Conservation (phyloP, 352 stramenopile species). For the Phytophthora colocasiae region DNA sequence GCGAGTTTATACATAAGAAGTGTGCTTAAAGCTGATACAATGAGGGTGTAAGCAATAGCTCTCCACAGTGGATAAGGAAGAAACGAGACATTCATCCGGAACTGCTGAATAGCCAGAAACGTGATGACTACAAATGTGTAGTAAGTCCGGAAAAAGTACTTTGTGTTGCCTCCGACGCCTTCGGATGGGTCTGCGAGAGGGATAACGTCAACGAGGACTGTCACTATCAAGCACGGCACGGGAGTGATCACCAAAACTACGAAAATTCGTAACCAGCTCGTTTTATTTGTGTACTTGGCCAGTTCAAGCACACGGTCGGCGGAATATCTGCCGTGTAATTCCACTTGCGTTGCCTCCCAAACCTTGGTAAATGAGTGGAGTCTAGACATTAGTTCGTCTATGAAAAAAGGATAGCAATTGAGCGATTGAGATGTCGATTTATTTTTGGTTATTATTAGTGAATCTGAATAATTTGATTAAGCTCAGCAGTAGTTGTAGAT, state of each 20-base stretch:
- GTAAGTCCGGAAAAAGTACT: conserved; percentile 24
- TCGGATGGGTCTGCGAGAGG: conserved; percentile 18
- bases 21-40: conserved; percentile 11
- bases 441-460: too few relatives aligned
- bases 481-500: too few relatives aligned
- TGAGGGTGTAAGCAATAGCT: conserved; percentile 1
- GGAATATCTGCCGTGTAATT: conserved; percentile 9
- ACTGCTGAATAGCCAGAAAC: conserved; percentile 20
- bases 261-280: not conserved
- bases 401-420: too few relatives aligned
- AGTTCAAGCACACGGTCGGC: conserved; percentile 3
- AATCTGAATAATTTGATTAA: too few relatives aligned
- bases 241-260: conserved; percentile 13
- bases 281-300: conserved; percentile 7
- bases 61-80: conserved; percentile 21
- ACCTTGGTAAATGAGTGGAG: too few relatives aligned
- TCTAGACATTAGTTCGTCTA: too few relatives aligned
- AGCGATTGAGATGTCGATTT: too few relatives aligned
- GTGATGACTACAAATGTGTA: conserved; percentile 25
- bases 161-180: conserved; percentile 11
- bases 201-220: conserved; percentile 16
- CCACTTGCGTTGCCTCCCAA: conserved; percentile 5
- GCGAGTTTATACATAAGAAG: not conserved
- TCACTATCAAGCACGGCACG: conserved; percentile 21
- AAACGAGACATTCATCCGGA: conserved; percentile 12